Conservation (phyloP, 2,329 filamentous ascomycete genomes). For the Penicillium sp. region DNA sequence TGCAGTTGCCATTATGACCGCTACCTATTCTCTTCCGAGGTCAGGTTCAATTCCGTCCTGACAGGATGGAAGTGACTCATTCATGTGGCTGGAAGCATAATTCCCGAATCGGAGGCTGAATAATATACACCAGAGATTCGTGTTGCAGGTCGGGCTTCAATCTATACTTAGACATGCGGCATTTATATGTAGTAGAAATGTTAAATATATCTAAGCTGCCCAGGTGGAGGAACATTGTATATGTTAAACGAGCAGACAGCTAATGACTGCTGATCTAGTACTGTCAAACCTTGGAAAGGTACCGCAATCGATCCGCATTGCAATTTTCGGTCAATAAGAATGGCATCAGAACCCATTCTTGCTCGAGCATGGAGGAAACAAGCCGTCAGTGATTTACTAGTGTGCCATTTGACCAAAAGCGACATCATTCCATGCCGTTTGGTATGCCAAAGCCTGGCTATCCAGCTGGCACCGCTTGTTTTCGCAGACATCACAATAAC, state of each 20-base stretch:
- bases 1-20: not conserved
- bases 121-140: too few relatives aligned
- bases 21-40: not conserved
- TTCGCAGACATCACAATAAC: constrained; percentile 48
- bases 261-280: too few relatives aligned
- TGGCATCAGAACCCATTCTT: constrained; percentile 19
- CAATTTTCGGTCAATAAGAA: not conserved
- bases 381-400: constrained; percentile 35
- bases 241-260: too few relatives aligned
- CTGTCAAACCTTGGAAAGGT: too few relatives aligned
- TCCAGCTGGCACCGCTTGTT: constrained; percentile 34
- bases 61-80: constrained; percentile 1
- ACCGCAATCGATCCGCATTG: too few relatives aligned
- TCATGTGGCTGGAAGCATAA: not conserved
- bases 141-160: not conserved
- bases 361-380: constrained; percentile 40
- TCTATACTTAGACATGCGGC: not conserved
- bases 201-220: too few relatives aligned
- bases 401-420: constrained; percentile 30
- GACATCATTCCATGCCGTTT: constrained; percentile 38
- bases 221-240: too few relatives aligned
- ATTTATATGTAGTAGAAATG: not conserved
- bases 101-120: too few relatives aligned
- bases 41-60: not conserved
- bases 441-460: constrained; percentile 36